A percentile compares a stretch with the other conserved stretches of the same genome.
phyloP scores from a whole-genome alignment of 345 rosid species.

The Ricinus communis region DNA sequence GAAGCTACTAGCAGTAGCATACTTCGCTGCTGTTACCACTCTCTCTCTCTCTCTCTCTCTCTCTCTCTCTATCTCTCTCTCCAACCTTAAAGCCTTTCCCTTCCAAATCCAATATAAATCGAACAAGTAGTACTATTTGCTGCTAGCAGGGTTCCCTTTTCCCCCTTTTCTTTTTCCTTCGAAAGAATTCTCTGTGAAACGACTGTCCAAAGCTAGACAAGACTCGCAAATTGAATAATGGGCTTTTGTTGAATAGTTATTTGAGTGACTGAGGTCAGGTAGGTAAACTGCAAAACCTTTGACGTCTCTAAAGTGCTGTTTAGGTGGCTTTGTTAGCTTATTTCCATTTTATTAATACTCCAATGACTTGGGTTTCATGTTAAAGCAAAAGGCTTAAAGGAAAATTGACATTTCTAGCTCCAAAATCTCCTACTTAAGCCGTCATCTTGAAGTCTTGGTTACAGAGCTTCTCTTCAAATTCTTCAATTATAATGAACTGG shows the following conservation, averaged over 20 bases:
- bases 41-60: no score
- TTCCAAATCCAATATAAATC: not conserved
- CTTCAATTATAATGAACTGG: constrained; percentile 23
- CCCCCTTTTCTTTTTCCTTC: no score
- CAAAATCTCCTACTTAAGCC: constrained; percentile 33
- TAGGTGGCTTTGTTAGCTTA: not conserved
- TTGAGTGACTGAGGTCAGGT: constrained; percentile 30
- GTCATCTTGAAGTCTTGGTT: constrained; percentile 22
- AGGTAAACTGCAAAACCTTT: constrained; percentile 37
- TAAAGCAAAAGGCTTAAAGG: constrained; percentile 2
- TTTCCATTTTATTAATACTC: constrained; percentile 16
- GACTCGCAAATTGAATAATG: constrained; percentile 14
- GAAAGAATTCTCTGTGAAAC: constrained; percentile 5
- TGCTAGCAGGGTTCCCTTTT: constrained; percentile 7
- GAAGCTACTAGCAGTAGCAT: not conserved
- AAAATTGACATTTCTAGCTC: constrained; percentile 4
- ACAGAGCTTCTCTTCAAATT: constrained; percentile 15
- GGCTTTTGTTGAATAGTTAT: constrained; percentile 26
- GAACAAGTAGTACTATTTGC: not conserved
- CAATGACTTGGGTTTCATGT: constrained; percentile 11
- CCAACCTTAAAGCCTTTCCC: not conserved
- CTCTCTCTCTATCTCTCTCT: no score
- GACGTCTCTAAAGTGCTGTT: constrained; percentile 19
- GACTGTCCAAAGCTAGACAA: constrained; percentile 25
- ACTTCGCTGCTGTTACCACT: no score